phyloP scores from a whole-genome alignment of 2,329 filamentous ascomycete species.

The Fusarium sp. region DNA sequence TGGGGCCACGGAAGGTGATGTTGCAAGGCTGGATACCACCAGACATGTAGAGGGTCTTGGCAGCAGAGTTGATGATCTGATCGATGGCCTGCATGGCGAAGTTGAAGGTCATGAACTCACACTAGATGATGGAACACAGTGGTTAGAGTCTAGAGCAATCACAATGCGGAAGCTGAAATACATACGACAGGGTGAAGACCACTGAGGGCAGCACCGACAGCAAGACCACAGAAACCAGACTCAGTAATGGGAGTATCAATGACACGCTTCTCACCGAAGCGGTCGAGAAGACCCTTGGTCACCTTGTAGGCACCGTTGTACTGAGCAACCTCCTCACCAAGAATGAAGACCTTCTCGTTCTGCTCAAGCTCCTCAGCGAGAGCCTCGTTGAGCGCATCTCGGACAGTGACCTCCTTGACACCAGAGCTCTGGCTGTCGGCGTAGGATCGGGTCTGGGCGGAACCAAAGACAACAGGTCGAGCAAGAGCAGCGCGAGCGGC shows the following conservation, averaged over 20 bases:
- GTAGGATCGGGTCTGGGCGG: constrained; percentile 62
- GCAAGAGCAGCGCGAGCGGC: constrained; percentile 51
- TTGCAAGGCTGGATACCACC: constrained; percentile 99
- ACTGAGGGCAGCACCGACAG: constrained; percentile 92
- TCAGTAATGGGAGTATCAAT: constrained; percentile 99
- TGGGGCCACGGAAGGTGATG: constrained; percentile 99
- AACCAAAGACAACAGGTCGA: constrained; percentile 51
- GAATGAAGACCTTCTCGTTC: constrained; percentile 93
- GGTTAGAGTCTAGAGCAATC: constrained; percentile 18
- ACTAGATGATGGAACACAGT: constrained; percentile 59
- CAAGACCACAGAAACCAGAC: constrained; percentile 92
- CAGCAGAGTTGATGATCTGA: constrained; percentile 98
- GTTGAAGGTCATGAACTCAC: constrained; percentile 99
- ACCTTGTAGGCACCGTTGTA: constrained; percentile 99
- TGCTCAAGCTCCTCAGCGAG: constrained; percentile 95
- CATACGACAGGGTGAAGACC: constrained; percentile 93
- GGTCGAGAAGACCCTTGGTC: constrained; percentile 95
- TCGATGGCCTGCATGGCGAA: constrained; percentile 99
- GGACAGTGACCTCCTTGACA: constrained; percentile 92
- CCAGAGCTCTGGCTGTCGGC: constrained; percentile 62
- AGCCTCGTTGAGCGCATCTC: constrained; percentile 97
- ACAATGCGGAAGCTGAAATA: constrained; percentile 37
- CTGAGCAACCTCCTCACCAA: constrained; percentile 98
- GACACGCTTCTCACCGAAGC: constrained; percentile 95
- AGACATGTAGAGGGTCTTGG: constrained; percentile 99